A percentile compares a stretch with the other conserved stretches of the same genome.
These are phyloP conservation scores for Aspergillus coremiiformis DNA, from an alignment of 495 filamentous ascomycete species.

Conservation along the genomic window DNA sequence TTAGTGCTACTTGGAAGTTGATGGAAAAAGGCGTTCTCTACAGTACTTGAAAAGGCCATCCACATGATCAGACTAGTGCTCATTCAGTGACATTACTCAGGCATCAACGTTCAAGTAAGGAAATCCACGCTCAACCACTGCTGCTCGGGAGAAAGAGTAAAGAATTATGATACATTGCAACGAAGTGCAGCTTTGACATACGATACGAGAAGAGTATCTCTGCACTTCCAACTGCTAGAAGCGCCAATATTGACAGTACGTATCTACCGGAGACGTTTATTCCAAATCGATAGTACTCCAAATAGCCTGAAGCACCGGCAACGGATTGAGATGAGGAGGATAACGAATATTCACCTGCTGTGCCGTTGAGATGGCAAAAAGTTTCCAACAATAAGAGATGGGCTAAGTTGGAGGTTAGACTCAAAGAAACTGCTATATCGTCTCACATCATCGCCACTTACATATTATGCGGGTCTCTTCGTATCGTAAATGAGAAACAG, in stretches of 20 bases:
- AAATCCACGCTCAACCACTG: background rate
- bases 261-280: background rate
- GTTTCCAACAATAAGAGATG: constrained; percentile 91
- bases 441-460: constrained; percentile 42
- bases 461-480: constrained; percentile 94
- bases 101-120: background rate
- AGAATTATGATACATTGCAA: background rate
- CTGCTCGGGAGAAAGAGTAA: background rate
- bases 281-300: background rate
- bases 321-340: background rate
- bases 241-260: background rate
- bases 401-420: constrained; percentile 45
- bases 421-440: background rate
- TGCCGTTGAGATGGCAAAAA: constrained; percentile 61
- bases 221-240: background rate
- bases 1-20: background rate
- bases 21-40: too few relatives aligned
- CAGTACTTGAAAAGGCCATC: background rate
- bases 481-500: constrained; percentile 96
- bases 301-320: background rate
- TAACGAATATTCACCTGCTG: constrained; percentile 14
- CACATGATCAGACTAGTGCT: constrained; percentile 12
- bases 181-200: background rate
- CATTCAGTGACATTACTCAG: background rate
- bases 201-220: background rate